These are phyloP conservation scores for Axilococcus clingmanii DNA, from an alignment of 139 green algal genomes.

Conservation along the genomic window DNA sequence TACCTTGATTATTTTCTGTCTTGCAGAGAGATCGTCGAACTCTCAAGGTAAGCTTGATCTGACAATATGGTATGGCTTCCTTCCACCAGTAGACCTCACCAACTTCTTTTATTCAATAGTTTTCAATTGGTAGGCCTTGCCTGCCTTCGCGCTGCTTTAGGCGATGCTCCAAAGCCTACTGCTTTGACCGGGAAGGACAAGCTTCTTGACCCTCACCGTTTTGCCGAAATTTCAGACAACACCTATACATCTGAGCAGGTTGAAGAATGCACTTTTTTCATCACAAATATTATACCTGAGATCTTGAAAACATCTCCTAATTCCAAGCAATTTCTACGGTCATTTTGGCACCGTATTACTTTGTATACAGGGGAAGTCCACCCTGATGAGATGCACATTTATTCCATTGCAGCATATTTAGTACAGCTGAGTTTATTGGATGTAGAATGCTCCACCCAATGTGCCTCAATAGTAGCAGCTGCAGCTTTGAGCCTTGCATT, in stretches of 20 bases:
- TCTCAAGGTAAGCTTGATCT: constrained; percentile 2
- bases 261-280: constrained; percentile 32
- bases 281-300: constrained; percentile 14
- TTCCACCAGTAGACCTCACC: no score
- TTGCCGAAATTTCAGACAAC: constrained; percentile 39
- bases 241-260: constrained; percentile 39
- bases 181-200: constrained; percentile 9
- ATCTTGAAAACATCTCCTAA: constrained; percentile 26
- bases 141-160: constrained; percentile 40
- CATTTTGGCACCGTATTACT: constrained; percentile 43
- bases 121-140: constrained; percentile 54
- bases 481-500: constrained; percentile 33
- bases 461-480: constrained; percentile 32
- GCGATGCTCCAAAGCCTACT: constrained; percentile 15
- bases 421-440: constrained; percentile 48
- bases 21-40: constrained; percentile 8
- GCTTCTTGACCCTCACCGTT: constrained; percentile 27
- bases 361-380: constrained; percentile 7
- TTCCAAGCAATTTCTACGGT: constrained; percentile 48
- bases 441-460: constrained; percentile 11
- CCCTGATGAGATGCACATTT: constrained; percentile 48
- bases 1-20: constrained; percentile 51
- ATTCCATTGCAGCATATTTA: constrained; percentile 50
- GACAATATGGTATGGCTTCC: no score
- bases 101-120: no score